A percentile compares a stretch with the other conserved stretches of the same genome.
Evolutionary conservation across 371 early-diverging fungal species (phyloP).

Genomic region (Catenaria anguillulae): DNA sequence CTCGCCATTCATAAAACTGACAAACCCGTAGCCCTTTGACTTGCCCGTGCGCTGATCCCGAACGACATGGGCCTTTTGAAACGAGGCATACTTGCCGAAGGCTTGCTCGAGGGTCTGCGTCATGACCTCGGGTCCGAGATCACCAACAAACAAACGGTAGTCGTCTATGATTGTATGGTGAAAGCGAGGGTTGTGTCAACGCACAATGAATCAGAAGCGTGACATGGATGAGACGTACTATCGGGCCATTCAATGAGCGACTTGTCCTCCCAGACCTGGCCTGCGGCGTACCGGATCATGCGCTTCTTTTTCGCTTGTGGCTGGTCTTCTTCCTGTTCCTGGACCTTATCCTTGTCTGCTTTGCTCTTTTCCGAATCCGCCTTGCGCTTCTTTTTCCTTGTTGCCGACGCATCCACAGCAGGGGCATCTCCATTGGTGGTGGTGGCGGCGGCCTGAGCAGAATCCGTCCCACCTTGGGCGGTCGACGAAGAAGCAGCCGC

Average conservation of each 20-base stretch:
- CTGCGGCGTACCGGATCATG: constrained; percentile 67
- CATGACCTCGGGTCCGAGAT: constrained; percentile 74
- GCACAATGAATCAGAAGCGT: no score
- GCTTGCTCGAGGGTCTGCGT: constrained; percentile 60
- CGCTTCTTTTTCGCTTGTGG: no score
- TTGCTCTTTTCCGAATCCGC: no score
- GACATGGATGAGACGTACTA: constrained; percentile 25
- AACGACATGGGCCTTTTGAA: constrained; percentile 60
- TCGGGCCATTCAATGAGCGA: constrained; percentile 78
- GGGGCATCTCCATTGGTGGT: neutral
- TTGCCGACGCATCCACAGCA: neutral
- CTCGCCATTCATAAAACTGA: constrained; percentile 69
- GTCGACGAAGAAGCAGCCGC: no score
- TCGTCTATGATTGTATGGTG: constrained; percentile 60
- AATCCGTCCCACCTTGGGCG: no score
- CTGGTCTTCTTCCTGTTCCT: no score
- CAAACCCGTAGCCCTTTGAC: constrained; percentile 75
- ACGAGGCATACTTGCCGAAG: constrained; percentile 62
- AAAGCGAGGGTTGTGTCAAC: no score
- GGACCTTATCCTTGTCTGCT: no score
- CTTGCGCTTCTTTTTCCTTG: constrained; percentile 34
- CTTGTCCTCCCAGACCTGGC: constrained; percentile 88
- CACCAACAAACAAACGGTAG: constrained; percentile 72
- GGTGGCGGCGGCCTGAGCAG: neutral
- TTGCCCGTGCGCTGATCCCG: constrained; percentile 74